phyloP scores from a whole-genome alignment of 805 yeast genomes.

The Schwanniomyces polymorphus region DNA sequence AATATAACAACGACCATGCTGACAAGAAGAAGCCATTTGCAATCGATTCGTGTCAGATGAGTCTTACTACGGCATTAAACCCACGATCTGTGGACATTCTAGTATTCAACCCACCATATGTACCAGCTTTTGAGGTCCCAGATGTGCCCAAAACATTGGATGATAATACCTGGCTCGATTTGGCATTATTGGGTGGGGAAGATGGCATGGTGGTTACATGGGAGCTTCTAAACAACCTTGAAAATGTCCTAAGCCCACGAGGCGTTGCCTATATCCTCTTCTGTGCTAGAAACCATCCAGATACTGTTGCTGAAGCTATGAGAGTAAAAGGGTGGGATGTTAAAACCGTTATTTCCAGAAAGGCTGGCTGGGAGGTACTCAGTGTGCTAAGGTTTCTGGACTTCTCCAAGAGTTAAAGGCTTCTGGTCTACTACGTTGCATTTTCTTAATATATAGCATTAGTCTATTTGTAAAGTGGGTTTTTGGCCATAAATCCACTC shows the following conservation, averaged over 20 bases:
- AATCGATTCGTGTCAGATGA: slow-evolving; percentile 48
- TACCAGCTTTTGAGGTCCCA: slow-evolving; percentile 83
- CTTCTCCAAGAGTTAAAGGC: neutral
- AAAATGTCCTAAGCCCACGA: slow-evolving; percentile 45
- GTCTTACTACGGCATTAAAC: slow-evolving; percentile 53
- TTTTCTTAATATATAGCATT: neutral
- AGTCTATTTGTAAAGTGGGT: neutral
- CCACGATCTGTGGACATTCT: slow-evolving; percentile 60
- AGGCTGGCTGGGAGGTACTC: slow-evolving; percentile 95
- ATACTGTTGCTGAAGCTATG: slow-evolving; percentile 53
- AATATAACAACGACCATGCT: slow-evolving; percentile 14
- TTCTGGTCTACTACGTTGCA: neutral
- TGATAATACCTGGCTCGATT: slow-evolving; percentile 74
- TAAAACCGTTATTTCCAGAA: slow-evolving; percentile 57
- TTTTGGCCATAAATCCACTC: neutral
- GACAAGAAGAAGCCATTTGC: neutral
- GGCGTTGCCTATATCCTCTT: slow-evolving; percentile 90
- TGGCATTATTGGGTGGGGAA: slow-evolving; percentile 86
- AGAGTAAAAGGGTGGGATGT: slow-evolving; percentile 51
- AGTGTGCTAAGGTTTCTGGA: slow-evolving; percentile 64
- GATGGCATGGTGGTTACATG: slow-evolving; percentile 89
- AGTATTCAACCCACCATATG: slow-evolving; percentile 95
- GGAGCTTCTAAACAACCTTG: slow-evolving; percentile 55
- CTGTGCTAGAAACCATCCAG: slow-evolving; percentile 89
- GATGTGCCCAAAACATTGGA: slow-evolving; percentile 44